Evolutionary conservation across 306 rosid genomes (phyloP).

Genomic region (Cucurbita pepo): DNA sequence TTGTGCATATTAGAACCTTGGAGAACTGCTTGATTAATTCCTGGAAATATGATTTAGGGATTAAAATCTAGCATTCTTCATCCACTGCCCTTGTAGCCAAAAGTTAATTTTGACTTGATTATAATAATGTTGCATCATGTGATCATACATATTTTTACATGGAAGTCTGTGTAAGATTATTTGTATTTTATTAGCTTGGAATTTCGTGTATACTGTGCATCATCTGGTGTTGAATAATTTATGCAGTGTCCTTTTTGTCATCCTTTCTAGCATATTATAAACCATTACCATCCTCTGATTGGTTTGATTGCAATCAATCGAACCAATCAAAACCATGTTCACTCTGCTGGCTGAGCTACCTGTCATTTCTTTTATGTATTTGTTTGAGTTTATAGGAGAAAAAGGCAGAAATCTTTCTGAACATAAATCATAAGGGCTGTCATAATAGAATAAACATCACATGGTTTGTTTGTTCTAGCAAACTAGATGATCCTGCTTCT

Average conservation of each 20-base stretch:
- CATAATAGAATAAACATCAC: background rate
- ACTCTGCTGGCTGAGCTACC: background rate
- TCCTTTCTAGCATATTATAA: background rate
- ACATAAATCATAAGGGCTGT: background rate
- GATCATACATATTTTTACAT: background rate
- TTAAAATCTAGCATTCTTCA: background rate
- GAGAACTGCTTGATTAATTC: slow-evolving; percentile 1
- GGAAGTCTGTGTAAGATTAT: background rate
- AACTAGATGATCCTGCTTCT: background rate
- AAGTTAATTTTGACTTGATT: slow-evolving; percentile 4
- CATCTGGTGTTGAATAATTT: background rate
- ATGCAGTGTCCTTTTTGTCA: background rate
- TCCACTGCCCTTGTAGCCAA: background rate
- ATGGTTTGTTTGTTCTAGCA: background rate
- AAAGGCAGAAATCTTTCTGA: background rate
- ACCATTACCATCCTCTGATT: background rate
- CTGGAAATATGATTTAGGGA: background rate
- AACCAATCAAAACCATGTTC: background rate
- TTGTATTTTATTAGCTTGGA: background rate
- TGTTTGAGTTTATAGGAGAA: background rate
- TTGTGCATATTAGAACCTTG: slow-evolving; percentile 7
- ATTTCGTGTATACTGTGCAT: background rate
- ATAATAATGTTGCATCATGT: background rate
- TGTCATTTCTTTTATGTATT: background rate
- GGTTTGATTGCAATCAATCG: background rate